phyloP scores from a whole-genome alignment of 2,329 filamentous ascomycete genomes.

The Chalara sp. region DNA sequence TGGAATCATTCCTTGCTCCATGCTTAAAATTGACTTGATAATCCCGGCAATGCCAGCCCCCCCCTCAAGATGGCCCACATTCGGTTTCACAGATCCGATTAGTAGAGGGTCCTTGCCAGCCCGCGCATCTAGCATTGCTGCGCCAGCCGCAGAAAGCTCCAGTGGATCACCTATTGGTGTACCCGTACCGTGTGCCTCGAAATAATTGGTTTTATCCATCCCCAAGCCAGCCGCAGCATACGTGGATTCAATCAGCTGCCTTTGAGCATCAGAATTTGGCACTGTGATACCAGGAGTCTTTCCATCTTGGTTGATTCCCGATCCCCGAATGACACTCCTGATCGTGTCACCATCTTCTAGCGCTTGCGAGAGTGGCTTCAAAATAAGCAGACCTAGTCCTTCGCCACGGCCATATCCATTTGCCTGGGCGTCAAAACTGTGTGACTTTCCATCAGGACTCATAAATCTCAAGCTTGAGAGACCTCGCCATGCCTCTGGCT shows the following conservation, averaged over 20 bases:
- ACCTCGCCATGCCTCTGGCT: too few species aligned
- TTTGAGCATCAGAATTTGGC: constrained; percentile 40
- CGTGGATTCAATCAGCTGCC: constrained; percentile 1
- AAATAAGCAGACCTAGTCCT: constrained; percentile 47
- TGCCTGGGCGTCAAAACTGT: constrained; percentile 49
- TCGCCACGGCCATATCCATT: constrained; percentile 60
- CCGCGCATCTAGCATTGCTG: neutral
- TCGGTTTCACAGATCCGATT: neutral
- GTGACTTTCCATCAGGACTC: constrained; percentile 34
- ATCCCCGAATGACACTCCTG: constrained; percentile 35
- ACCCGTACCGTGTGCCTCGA: neutral
- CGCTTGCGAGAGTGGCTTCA: constrained; percentile 53
- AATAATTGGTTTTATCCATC: constrained; percentile 5
- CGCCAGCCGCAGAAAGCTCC: neutral
- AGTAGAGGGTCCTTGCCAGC: neutral
- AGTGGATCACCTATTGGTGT: neutral
- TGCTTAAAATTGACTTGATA: constrained; percentile 12
- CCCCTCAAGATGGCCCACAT: constrained; percentile 10
- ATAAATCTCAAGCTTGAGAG: neutral
- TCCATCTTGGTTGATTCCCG: constrained; percentile 43
- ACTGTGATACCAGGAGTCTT: constrained; percentile 45
- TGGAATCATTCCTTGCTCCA: constrained; percentile 29
- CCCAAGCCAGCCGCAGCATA: constrained; percentile 10
- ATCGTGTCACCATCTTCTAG: constrained; percentile 52
- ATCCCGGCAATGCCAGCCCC: constrained; percentile 11